Evolutionary conservation across 2,329 filamentous ascomycete genomes (phyloP), one percentile per base, ranked within the genome.

Genomic region (Bipolaris oryzae): DNA sequence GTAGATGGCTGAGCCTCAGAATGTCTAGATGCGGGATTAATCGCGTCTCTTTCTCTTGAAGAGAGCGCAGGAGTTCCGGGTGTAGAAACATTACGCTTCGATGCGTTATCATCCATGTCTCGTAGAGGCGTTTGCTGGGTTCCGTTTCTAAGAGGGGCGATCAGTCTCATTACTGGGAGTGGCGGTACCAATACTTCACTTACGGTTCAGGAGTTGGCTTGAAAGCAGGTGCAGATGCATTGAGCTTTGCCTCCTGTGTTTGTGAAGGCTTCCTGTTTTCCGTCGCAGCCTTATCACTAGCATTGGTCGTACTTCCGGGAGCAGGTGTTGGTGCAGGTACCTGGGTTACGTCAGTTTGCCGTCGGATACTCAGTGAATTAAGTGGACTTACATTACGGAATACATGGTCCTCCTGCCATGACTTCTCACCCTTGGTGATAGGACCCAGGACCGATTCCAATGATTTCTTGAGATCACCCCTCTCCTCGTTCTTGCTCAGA

Each of bases 381-480:
- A 25, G 28, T 42, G 31, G 42, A 73, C 83, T 78, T 77, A 90
- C 88, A 60, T 83, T 80, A 63, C 87, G 88, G 57, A 93, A 94
- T 39, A 87, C 87, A 69, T 91, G 88, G 35, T 91, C 87, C 75
- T 90, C 83, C 31, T 92, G 83, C 89, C 89, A 92, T 72, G 85
- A 84, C 41, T 84, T 79, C 63, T 89, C 85, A 59, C 85, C 81
- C 66, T 84, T 87, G 71, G 87, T 87, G 50, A 94, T 80, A 57
- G 89, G 87, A 15, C 87, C 90, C 66, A 89, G 82, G 18, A 90
- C 83, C 13, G 89, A 90, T 67, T 87, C 87, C 0, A 89, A 89
- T 7, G 89, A 85, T 16, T 92, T 86, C 41, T 90, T 87, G 43
- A 94, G 78, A 76, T 94, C 90, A n/a, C 88, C 85, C 50, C 90